Percentiles rank a stretch among this genome's conserved stretches.
Evolutionary conservation across 306 rosid species (phyloP).

Genomic region (Quercus cerris): DNA sequence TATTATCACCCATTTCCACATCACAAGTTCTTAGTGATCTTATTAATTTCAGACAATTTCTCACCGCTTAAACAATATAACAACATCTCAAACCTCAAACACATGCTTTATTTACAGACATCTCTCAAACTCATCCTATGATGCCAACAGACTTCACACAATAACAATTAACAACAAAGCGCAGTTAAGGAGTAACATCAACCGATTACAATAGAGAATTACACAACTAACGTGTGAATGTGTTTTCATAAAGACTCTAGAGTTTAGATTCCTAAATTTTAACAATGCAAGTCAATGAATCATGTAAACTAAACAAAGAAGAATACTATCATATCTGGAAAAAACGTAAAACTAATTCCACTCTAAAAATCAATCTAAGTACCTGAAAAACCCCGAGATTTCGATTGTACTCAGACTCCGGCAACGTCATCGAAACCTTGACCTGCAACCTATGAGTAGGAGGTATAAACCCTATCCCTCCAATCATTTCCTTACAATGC

Average conservation of each 20-base stretch:
- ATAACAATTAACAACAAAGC: too few species aligned
- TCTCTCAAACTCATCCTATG: not conserved
- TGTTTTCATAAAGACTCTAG: too few species aligned
- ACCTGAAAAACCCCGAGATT: conserved; percentile 88
- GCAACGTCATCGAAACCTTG: conserved; percentile 47
- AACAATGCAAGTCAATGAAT: too few species aligned
- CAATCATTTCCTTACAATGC: conserved; percentile 27
- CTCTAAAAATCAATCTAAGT: conserved; percentile 17
- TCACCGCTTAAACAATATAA: not conserved
- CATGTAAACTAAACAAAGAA: too few species aligned
- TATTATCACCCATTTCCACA: not conserved
- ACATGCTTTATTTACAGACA: not conserved
- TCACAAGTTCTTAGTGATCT: not conserved
- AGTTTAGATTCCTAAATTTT: too few species aligned
- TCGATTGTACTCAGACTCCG: conserved; percentile 77
- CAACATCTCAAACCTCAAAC: not conserved
- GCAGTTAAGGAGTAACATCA: too few species aligned
- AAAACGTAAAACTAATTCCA: not conserved
- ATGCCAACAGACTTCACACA: not conserved
- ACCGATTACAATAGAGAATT: too few species aligned
- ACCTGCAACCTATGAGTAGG: conserved; percentile 44
- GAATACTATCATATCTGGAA: too few species aligned
- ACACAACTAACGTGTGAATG: too few species aligned
- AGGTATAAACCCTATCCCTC: conserved; percentile 41
- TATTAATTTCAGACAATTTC: not conserved